phyloP scores from a whole-genome alignment of 495 filamentous ascomycete species.

The Lasiosphaeria hispida region DNA sequence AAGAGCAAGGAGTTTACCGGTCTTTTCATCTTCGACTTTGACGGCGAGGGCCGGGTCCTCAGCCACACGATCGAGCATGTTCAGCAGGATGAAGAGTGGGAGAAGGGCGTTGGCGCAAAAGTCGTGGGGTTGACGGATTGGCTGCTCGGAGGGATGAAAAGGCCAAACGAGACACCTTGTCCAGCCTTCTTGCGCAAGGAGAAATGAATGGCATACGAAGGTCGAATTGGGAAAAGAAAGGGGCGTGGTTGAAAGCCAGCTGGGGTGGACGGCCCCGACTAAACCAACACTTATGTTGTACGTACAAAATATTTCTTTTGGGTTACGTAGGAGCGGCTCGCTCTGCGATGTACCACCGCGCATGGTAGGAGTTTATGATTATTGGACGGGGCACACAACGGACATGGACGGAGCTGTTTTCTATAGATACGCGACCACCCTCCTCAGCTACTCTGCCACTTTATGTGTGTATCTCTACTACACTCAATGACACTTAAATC shows the following conservation, averaged over 20 bases:
- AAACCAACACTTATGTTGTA: too few relatives aligned
- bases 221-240: not conserved
- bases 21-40: conserved; percentile 93
- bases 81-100: conserved; percentile 70
- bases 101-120: conserved; percentile 56
- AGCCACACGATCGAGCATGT: conserved; percentile 93
- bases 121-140: conserved; percentile 87
- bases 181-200: conserved; percentile 32
- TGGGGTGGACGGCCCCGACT: too few relatives aligned
- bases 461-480: not conserved
- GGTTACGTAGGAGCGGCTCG: too few relatives aligned
- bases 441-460: conserved; percentile 7
- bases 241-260: not conserved
- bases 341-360: too few relatives aligned
- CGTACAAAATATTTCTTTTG: too few relatives aligned
- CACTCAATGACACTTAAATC: conserved; percentile 7
- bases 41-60: conserved; percentile 77
- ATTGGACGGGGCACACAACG: too few relatives aligned
- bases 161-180: conserved; percentile 27
- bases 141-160: conserved; percentile 66
- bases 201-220: conserved; percentile 13
- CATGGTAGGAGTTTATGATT: too few relatives aligned
- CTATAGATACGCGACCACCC: too few relatives aligned
- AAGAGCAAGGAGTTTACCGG: conserved; percentile 64
- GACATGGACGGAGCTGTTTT: too few relatives aligned